These are phyloP conservation scores for Leccinum broughii DNA, from an alignment of 768 basidiomycete genomes.

Conservation along the genomic window DNA sequence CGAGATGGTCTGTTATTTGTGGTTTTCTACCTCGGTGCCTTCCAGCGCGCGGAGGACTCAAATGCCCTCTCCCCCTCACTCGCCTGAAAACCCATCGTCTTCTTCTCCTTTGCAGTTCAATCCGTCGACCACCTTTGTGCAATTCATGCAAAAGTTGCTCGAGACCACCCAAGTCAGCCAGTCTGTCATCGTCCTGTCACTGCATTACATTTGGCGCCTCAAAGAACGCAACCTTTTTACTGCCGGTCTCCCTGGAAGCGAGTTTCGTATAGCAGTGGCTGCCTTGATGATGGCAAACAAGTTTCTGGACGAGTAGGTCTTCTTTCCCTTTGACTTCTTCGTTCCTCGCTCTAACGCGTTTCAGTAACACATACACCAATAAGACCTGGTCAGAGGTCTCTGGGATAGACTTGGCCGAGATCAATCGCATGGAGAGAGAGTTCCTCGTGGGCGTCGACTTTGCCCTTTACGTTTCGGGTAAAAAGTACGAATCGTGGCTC, in stretches of 20 bases:
- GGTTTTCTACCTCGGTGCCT: constrained; percentile 63
- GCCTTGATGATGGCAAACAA: constrained; percentile 98
- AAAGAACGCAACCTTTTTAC: constrained; percentile 74
- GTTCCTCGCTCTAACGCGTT: constrained; percentile 5
- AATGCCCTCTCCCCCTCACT: constrained; percentile 44
- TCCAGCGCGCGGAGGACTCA: constrained; percentile 25
- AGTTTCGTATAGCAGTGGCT: constrained; percentile 86
- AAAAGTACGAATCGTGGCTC: constrained; percentile 81
- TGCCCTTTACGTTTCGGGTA: constrained; percentile 74
- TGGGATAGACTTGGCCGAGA: constrained; percentile 76
- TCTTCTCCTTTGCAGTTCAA: constrained; percentile 71
- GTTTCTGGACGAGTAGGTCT: constrained; percentile 87
- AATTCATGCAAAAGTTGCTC: constrained; percentile 90
- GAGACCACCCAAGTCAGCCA: constrained; percentile 95
- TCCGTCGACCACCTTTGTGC: constrained; percentile 71
- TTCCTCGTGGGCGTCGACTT: constrained; percentile 81
- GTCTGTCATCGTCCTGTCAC: constrained; percentile 84
- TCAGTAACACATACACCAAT: constrained; percentile 95
- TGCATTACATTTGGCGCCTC: constrained; percentile 88
- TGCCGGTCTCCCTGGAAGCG: constrained; percentile 74
- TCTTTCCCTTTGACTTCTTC: background rate
- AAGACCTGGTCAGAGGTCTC: constrained; percentile 96
- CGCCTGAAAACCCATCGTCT: constrained; percentile 35
- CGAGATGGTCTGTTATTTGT: constrained; percentile 94
- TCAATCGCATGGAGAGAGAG: constrained; percentile 92